These are phyloP conservation scores for Medicago lupulina DNA, from an alignment of 306 rosid genomes.

Conservation along the genomic window DNA sequence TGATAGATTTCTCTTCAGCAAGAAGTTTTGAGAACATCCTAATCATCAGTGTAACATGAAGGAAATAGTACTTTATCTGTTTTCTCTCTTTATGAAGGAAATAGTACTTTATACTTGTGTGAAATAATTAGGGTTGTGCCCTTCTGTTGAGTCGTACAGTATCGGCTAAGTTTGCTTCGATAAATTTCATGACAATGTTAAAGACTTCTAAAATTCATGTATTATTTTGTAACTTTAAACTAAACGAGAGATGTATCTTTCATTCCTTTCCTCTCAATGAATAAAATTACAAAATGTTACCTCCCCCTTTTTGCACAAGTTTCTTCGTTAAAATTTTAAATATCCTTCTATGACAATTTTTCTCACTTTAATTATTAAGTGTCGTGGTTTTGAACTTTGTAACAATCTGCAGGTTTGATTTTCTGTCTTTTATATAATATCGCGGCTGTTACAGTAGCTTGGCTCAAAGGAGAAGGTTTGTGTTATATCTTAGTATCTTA, in stretches of 20 bases:
- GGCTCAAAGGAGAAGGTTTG: conserved; percentile 81
- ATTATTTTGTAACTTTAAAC: background rate
- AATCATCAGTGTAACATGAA: conserved; percentile 8
- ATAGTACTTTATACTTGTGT: no score
- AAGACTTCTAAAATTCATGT: conserved; percentile 6
- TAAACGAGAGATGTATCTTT: background rate
- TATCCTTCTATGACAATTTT: conserved; percentile 26
- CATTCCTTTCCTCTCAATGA: background rate
- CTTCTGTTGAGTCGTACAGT: background rate
- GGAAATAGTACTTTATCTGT: conserved; percentile 15
- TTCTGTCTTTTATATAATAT: conserved; percentile 73
- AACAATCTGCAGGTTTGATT: conserved; percentile 66
- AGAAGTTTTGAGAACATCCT: background rate
- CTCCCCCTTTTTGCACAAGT: background rate
- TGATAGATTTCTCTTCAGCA: conserved; percentile 3
- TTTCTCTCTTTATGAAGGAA: conserved; percentile 12
- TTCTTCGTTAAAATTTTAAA: conserved; percentile 5
- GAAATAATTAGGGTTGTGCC: no score
- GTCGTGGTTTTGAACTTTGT: conserved; percentile 28
- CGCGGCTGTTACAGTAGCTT: conserved; percentile 68
- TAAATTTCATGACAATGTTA: background rate
- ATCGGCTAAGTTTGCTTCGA: background rate
- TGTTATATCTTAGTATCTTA: conserved; percentile 28
- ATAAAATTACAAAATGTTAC: background rate
- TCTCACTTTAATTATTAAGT: background rate